Evolutionary conservation across 2,329 filamentous ascomycete genomes (phyloP).

Genomic region (Aspergillus luchuensis): DNA sequence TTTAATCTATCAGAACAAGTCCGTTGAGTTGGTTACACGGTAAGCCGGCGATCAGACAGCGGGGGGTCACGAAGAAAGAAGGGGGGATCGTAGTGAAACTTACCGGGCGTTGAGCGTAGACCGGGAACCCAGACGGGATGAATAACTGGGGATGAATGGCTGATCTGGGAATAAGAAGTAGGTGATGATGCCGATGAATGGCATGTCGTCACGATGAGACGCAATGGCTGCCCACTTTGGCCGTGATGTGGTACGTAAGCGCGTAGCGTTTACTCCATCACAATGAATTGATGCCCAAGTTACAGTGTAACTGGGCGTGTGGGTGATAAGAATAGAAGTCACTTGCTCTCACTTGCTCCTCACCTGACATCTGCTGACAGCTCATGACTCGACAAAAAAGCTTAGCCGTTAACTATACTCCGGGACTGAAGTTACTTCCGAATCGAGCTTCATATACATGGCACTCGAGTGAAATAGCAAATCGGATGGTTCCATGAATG

Average conservation of each 20-base stretch:
- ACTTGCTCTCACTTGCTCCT: too few relatives aligned
- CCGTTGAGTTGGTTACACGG: background rate
- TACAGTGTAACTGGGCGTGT: too few relatives aligned
- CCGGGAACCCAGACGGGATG: background rate
- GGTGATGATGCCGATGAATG: background rate
- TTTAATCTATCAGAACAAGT: background rate
- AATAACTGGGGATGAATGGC: background rate
- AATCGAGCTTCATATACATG: too few relatives aligned
- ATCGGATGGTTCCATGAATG: too few relatives aligned
- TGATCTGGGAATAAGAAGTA: background rate
- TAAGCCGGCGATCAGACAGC: background rate
- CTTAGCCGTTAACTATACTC: too few relatives aligned
- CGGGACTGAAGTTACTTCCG: too few relatives aligned
- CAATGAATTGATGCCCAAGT: too few relatives aligned
- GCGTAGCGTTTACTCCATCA: background rate
- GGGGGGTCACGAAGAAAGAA: background rate
- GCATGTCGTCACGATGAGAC: conserved; percentile 14
- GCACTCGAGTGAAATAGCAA: too few relatives aligned
- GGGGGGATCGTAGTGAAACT: background rate
- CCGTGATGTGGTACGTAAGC: background rate
- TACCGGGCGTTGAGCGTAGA: background rate
- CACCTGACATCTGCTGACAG: too few relatives aligned
- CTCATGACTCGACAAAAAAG: too few relatives aligned
- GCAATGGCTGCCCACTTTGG: background rate
- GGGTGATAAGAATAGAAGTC: too few relatives aligned